phyloP scores from a whole-genome alignment of 768 basidiomycete genomes.

The Hortiboletus campestris region DNA sequence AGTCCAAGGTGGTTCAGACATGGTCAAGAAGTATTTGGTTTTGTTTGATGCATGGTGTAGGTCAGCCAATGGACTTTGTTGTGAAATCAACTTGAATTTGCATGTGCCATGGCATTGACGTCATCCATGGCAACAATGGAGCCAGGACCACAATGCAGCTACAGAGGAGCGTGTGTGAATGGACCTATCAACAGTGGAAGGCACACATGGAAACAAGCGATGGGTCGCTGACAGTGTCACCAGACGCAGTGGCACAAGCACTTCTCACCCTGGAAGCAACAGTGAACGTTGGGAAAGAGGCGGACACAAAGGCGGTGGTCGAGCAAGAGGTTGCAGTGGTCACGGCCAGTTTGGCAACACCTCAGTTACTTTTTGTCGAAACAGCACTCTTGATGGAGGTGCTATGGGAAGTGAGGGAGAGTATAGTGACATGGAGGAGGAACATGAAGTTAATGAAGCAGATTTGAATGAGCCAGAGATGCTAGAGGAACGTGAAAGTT shows the following conservation, averaged over 20 bases:
- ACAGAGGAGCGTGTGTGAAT: slow-evolving; percentile 21
- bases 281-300: slow-evolving; percentile 64
- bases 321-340: slow-evolving; percentile 40
- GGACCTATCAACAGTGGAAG: slow-evolving; percentile 24
- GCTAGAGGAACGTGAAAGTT: slow-evolving; percentile 62
- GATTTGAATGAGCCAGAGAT: slow-evolving; percentile 56
- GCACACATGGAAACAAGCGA: slow-evolving; percentile 51
- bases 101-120: slow-evolving; percentile 3
- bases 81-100: not conserved
- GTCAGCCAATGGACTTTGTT: not conserved
- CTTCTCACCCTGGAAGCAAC: slow-evolving; percentile 40
- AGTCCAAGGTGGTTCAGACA: too few species aligned
- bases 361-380: slow-evolving; percentile 35
- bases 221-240: slow-evolving; percentile 49
- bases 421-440: slow-evolving; percentile 35
- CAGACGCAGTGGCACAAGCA: slow-evolving; percentile 35
- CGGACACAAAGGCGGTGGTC: slow-evolving; percentile 50
- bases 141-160: slow-evolving; percentile 15
- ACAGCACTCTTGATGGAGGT: slow-evolving; percentile 30
- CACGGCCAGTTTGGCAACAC: slow-evolving; percentile 43
- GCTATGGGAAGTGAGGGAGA: slow-evolving; percentile 34
- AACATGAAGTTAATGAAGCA: slow-evolving; percentile 24
- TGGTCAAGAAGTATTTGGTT: too few species aligned
- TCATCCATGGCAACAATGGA: slow-evolving; percentile 27
- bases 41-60: too few species aligned